A percentile compares a stretch with the other conserved stretches of the same genome.
phyloP scores from a whole-genome alignment of 2,329 filamentous ascomycete genomes.

The Aspergillus aculeatinus region DNA sequence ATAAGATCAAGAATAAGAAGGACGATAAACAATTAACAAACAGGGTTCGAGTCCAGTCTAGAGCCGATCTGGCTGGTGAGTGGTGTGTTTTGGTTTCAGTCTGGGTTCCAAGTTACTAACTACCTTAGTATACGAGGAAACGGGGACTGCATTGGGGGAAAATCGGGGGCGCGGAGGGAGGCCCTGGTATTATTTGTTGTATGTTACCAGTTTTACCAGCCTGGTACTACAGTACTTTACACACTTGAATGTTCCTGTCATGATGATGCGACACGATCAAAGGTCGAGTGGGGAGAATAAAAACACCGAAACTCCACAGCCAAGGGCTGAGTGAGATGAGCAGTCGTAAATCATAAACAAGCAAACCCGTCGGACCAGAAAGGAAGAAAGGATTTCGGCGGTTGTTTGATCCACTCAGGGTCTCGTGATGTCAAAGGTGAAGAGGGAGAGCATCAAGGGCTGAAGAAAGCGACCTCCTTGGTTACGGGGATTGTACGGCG shows the following conservation, averaged over 20 bases:
- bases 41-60: neutral
- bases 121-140: neutral
- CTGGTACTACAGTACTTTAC: neutral
- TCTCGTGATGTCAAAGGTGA: constrained; percentile 15
- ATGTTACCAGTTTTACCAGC: neutral
- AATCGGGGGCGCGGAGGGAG: neutral
- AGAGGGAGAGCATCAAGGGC: neutral
- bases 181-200: neutral
- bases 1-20: neutral
- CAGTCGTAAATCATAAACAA: constrained; percentile 18
- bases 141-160: too few relatives aligned
- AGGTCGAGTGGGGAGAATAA: constrained; percentile 13
- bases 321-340: constrained; percentile 14
- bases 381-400: constrained; percentile 15
- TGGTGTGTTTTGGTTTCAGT: neutral
- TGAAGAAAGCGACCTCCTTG: neutral
- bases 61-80: neutral
- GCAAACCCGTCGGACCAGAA: constrained; percentile 7
- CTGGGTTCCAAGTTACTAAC: neutral
- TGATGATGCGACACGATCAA: constrained; percentile 17
- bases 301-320: constrained; percentile 13
- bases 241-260: constrained; percentile 7
- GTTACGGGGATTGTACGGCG: neutral
- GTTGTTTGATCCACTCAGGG: constrained; percentile 14
- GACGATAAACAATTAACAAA: neutral